These are phyloP conservation scores for Mycena kentingensis DNA, from an alignment of 768 basidiomycete species.

Conservation along the genomic window DNA sequence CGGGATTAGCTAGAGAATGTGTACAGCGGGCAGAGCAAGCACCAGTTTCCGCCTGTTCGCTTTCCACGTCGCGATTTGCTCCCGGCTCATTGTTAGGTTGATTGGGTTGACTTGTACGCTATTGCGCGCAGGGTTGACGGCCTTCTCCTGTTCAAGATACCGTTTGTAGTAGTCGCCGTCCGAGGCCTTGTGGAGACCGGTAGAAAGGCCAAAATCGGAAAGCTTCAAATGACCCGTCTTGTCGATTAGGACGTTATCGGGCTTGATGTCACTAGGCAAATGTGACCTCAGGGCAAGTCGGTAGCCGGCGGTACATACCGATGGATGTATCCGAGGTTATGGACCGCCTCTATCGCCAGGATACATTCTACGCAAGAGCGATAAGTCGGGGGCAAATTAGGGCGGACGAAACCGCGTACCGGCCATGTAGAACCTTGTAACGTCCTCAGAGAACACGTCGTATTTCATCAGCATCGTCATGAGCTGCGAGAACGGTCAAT, in stretches of 20 bases:
- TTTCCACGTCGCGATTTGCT: constrained; percentile 98
- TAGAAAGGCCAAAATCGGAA: constrained; percentile 97
- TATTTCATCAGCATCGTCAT: constrained; percentile 99
- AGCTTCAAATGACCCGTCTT: constrained; percentile 95
- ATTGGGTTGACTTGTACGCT: constrained; percentile 98
- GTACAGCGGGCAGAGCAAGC: constrained; percentile 22
- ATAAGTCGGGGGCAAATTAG: too few relatives aligned
- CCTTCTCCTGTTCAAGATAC: constrained; percentile 76
- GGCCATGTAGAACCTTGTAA: constrained; percentile 98
- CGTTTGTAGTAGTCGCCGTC: constrained; percentile 94
- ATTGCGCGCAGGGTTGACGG: constrained; percentile 73
- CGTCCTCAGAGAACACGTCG: constrained; percentile 97
- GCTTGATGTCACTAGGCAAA: constrained; percentile 87
- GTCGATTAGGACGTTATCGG: constrained; percentile 98
- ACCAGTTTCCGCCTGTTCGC: constrained; percentile 96
- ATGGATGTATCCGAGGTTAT: constrained; percentile 98
- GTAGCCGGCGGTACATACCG: constrained; percentile 55
- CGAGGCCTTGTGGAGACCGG: constrained; percentile 94
- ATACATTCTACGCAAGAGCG: too few relatives aligned
- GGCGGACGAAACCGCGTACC: too few relatives aligned
- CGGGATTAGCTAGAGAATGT: constrained; percentile 2
- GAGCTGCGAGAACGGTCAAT: too few relatives aligned
- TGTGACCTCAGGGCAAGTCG: constrained; percentile 1
- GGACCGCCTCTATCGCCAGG: constrained; percentile 96
- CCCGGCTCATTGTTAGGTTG: constrained; percentile 94